phyloP scores from a whole-genome alignment of 2,329 filamentous ascomycete genomes.

The Sclerotinia trifoliorum region DNA sequence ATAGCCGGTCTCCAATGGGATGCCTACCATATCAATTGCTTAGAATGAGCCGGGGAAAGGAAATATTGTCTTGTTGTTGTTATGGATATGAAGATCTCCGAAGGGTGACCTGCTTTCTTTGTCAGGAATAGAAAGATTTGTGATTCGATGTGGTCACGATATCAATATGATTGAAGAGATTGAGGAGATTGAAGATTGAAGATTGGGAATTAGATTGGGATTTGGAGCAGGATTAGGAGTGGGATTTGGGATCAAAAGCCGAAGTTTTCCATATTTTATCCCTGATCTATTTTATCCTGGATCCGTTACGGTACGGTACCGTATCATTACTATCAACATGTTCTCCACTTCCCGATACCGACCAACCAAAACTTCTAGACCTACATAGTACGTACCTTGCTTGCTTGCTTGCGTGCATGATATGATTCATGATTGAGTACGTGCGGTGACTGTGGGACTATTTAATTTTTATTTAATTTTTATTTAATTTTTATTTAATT shows the following conservation, averaged over 20 bases:
- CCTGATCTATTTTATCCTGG: background rate
- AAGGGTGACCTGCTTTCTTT: background rate
- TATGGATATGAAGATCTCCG: slow-evolving; percentile 16
- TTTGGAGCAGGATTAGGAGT: background rate
- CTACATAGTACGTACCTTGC: background rate
- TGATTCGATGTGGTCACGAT: slow-evolving; percentile 11
- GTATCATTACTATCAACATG: background rate
- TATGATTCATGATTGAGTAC: background rate
- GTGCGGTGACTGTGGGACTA: background rate
- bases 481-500: background rate
- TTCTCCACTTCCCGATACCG: slow-evolving; percentile 7
- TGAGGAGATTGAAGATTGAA: background rate
- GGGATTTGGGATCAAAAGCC: background rate
- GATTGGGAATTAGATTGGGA: too few relatives aligned
- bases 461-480: too few relatives aligned
- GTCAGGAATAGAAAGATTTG: slow-evolving; percentile 9
- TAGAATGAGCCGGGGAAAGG: slow-evolving; percentile 3
- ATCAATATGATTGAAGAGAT: background rate
- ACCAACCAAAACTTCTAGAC: background rate
- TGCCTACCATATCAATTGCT: slow-evolving; percentile 14
- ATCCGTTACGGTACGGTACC: background rate
- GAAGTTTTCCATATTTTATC: background rate
- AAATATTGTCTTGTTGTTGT: background rate
- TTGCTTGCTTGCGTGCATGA: background rate
- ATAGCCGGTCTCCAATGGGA: slow-evolving; percentile 22